Conservation (phyloP, 2,329 filamentous ascomycete species). For the Botrytis deweyae region DNA sequence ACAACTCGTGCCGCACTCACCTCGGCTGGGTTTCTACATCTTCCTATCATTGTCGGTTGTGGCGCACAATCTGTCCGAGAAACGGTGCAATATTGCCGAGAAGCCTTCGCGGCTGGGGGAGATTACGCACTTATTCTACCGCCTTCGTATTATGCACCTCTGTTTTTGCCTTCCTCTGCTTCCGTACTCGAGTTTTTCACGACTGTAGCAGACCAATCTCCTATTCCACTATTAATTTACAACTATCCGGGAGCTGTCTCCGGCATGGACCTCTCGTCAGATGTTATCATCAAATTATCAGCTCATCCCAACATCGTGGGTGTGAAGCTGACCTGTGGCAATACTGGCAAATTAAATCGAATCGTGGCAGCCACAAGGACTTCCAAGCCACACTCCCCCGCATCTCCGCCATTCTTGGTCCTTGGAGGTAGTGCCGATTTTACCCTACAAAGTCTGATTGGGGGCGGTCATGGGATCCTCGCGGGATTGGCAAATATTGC, state of each 20-base stretch:
- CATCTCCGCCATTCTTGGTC: conserved; percentile 58
- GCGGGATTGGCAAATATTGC: conserved; percentile 70
- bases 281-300: conserved; percentile 77
- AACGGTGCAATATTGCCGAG: conserved; percentile 61
- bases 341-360: conserved; percentile 61
- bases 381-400: conserved; percentile 45
- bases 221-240: conserved; percentile 78
- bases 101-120: conserved; percentile 61
- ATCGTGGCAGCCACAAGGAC: conserved; percentile 56
- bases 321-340: conserved; percentile 90
- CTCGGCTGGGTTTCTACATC: conserved; percentile 53
- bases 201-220: conserved; percentile 63
- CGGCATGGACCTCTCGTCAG: conserved; percentile 86
- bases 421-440: conserved; percentile 74
- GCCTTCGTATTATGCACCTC: conserved; percentile 63
- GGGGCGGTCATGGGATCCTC: conserved; percentile 70
- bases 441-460: conserved; percentile 66
- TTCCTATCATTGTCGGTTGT: conserved; percentile 66
- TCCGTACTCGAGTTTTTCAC: conserved; percentile 58
- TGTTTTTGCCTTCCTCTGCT: conserved; percentile 53
- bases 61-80: conserved; percentile 66
- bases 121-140: conserved; percentile 67
- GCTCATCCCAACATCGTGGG: conserved; percentile 82
- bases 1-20: conserved; percentile 61
- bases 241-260: conserved; percentile 88